Conservation (phyloP, 2,329 filamentous ascomycete genomes). For the Penicillium aurantiogriseum region DNA sequence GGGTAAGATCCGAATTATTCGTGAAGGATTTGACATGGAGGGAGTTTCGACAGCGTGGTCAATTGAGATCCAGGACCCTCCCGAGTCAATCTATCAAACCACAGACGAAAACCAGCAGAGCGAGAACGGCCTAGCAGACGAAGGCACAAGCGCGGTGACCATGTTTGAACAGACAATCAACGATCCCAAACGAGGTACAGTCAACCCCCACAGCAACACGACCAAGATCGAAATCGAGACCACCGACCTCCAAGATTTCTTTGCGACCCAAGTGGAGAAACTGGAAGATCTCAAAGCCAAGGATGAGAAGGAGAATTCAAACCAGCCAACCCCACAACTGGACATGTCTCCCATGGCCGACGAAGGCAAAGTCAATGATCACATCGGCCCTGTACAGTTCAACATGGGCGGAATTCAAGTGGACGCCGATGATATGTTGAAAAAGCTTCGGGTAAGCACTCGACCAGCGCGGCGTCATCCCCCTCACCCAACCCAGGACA, state of each 20-base stretch:
- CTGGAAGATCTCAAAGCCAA: conserved; percentile 65
- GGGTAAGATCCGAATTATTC: conserved; percentile 91
- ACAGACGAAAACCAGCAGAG: conserved; percentile 28
- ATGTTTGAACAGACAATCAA: conserved; percentile 78
- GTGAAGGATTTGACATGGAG: conserved; percentile 91
- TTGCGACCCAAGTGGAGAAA: conserved; percentile 70
- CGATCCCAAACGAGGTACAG: conserved; percentile 66
- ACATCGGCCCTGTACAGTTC: conserved; percentile 93
- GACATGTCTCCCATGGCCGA: conserved; percentile 40
- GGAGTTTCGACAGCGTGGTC: conserved; percentile 81
- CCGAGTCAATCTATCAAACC: conserved; percentile 28
- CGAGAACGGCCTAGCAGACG: conserved; percentile 19
- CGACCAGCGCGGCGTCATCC: conserved; percentile 5
- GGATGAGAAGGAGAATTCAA: conserved; percentile 48
- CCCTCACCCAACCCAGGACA: background rate
- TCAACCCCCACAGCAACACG: conserved; percentile 48
- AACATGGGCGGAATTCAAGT: conserved; percentile 98
- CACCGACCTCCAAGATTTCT: conserved; percentile 74
- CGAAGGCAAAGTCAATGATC: conserved; percentile 60
- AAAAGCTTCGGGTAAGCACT: conserved; percentile 70
- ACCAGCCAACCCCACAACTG: conserved; percentile 35
- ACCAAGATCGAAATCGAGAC: conserved; percentile 59
- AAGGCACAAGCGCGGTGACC: conserved; percentile 62
- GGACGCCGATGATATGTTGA: conserved; percentile 89
- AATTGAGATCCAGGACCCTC: conserved; percentile 67